Evolutionary conservation across 2,329 filamentous ascomycete genomes (phyloP).

Genomic region (Esteya vermicola): DNA sequence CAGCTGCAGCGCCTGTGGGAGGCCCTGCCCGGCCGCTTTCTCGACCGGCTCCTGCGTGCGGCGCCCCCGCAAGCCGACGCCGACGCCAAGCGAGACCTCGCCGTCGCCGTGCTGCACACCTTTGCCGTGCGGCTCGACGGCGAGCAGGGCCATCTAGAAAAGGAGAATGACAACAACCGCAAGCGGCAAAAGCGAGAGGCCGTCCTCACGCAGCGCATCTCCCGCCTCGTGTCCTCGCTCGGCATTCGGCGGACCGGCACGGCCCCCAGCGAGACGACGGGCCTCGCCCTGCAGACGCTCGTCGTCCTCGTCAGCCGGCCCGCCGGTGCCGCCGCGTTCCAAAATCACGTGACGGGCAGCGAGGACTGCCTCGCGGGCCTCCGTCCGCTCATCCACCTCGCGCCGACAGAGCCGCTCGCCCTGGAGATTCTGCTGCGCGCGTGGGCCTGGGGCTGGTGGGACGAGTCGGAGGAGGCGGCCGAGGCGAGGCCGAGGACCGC

Average conservation of each 20-base stretch:
- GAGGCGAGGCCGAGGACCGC: conserved; percentile 13
- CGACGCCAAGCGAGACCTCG: conserved; percentile 48
- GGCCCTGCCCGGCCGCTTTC: conserved; percentile 45
- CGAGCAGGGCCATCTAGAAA: conserved; percentile 23
- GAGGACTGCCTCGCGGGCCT: no score
- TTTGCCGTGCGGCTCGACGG: conserved; percentile 35
- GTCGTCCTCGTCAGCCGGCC: conserved; percentile 37
- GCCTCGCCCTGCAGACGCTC: conserved; percentile 41
- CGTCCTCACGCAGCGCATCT: conserved; percentile 38
- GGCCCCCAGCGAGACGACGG: conserved; percentile 35
- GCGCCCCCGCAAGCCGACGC: conserved; percentile 26
- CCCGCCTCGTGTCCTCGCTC: conserved; percentile 37
- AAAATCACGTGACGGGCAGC: conserved; percentile 21
- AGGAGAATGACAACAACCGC: conserved; percentile 24
- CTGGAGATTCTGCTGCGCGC: conserved; percentile 41
- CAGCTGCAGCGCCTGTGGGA: conserved; percentile 40
- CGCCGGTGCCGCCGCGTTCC: conserved; percentile 33
- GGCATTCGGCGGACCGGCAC: no score
- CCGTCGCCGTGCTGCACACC: conserved; percentile 47
- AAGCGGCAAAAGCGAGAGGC: no score
- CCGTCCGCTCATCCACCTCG: conserved; percentile 40
- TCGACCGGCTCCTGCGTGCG: conserved; percentile 43
- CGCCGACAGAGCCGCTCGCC: conserved; percentile 35
- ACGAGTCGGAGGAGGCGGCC: background rate
- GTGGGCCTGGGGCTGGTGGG: conserved; percentile 30